Evolutionary conservation across 495 filamentous ascomycete genomes (phyloP).

Genomic region (Beverwykella pulmonaria): DNA sequence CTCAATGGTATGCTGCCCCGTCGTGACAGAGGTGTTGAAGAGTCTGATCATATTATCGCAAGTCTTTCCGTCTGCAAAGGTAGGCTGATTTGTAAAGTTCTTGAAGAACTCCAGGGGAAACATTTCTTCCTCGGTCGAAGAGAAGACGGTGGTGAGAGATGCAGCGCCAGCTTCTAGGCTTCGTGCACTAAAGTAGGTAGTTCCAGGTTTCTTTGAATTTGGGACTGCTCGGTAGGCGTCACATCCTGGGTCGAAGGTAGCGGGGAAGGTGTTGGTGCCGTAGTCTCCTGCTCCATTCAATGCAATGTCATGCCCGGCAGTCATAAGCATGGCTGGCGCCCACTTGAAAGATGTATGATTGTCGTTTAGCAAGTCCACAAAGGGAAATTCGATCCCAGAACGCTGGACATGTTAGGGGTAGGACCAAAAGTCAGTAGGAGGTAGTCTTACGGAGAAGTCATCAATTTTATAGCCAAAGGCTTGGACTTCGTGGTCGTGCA

Average conservation of each 20-base stretch:
- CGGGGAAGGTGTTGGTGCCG: constrained; percentile 19
- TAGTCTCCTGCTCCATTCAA: constrained; percentile 27
- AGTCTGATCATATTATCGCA: constrained; percentile 37
- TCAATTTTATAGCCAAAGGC: constrained; percentile 25
- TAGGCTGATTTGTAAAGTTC: constrained; percentile 33
- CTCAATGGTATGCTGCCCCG: constrained; percentile 3
- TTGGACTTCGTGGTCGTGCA: constrained; percentile 31
- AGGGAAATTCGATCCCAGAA: constrained; percentile 33
- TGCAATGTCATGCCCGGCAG: constrained; percentile 24
- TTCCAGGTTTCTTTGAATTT: constrained; percentile 17
- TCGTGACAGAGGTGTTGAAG: constrained; percentile 30
- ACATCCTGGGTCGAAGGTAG: constrained; percentile 30
- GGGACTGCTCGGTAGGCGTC: constrained; percentile 25
- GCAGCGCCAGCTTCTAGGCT: constrained; percentile 21
- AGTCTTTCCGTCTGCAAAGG: constrained; percentile 32
- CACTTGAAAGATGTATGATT: constrained; percentile 30
- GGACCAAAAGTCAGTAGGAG: neutral
- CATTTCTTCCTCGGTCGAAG: constrained; percentile 11
- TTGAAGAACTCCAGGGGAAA: constrained; percentile 32
- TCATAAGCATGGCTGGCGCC: constrained; percentile 30
- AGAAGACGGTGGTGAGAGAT: constrained; percentile 16
- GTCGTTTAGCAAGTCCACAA: constrained; percentile 31
- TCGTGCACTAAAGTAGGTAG: constrained; percentile 22
- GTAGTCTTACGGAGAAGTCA: constrained; percentile 23
- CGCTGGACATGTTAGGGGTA: constrained; percentile 19